A percentile compares a stretch with the other conserved stretches of the same genome.
Conservation (phyloP, 1,284 basidiomycete genomes). For the Boletus albobrunnescens region DNA sequence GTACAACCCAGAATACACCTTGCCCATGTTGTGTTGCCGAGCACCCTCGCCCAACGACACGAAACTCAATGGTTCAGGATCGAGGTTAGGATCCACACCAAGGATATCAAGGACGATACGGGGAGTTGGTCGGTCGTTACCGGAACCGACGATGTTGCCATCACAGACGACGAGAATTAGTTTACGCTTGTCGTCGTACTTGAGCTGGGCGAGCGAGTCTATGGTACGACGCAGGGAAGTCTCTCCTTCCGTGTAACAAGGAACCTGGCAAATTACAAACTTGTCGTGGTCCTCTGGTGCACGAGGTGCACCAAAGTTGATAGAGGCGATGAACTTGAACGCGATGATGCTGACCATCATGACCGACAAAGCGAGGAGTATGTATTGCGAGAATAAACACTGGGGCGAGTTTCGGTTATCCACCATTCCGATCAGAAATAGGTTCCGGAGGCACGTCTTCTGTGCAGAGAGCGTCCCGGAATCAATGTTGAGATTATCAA, state of each 20-base stretch:
- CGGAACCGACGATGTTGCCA: conserved; percentile 96
- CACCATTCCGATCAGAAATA: conserved; percentile 89
- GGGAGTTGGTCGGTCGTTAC: conserved; percentile 88
- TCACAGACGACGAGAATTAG: conserved; percentile 94
- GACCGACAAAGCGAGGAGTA: conserved; percentile 85
- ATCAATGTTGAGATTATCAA: conserved; percentile 69
- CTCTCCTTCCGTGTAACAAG: conserved; percentile 96
- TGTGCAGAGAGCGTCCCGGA: conserved; percentile 70
- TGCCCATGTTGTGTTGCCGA: background rate
- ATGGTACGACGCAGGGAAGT: conserved; percentile 85
- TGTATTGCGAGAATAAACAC: conserved; percentile 89
- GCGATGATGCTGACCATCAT: conserved; percentile 95
- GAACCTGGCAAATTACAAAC: conserved; percentile 97
- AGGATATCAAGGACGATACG: conserved; percentile 96
- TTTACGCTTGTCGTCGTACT: conserved; percentile 98
- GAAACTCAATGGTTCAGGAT: conserved; percentile 48
- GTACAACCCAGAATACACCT: conserved; percentile 91
- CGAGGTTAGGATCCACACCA: conserved; percentile 87
- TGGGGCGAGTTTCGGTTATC: conserved; percentile 90
- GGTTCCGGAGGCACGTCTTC: conserved; percentile 85
- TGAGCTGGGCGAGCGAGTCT: conserved; percentile 88
- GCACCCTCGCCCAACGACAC: background rate
- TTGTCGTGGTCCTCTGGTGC: conserved; percentile 97
- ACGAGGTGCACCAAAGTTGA: conserved; percentile 81
- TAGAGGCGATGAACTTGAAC: conserved; percentile 96